Evolutionary conservation across 1,284 basidiomycete species (phyloP).

Genomic region (Leccinum insolens): DNA sequence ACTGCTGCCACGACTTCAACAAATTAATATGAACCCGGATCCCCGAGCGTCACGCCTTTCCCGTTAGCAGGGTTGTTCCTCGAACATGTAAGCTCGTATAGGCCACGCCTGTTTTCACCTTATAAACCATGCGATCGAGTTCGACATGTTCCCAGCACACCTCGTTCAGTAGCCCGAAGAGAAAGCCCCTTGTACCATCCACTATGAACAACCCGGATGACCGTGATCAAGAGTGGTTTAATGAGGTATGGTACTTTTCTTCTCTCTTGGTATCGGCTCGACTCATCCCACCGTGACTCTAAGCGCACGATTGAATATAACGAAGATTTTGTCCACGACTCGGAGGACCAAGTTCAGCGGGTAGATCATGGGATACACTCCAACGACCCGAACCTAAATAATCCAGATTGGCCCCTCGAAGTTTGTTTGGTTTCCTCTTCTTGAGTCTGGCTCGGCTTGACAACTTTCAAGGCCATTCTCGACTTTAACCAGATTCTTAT

Average conservation of each 20-base stretch:
- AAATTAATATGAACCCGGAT: neutral
- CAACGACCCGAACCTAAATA: neutral
- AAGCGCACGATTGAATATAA: neutral
- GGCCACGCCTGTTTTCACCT: neutral
- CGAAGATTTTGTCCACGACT: neutral
- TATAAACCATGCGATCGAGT: constrained; percentile 13
- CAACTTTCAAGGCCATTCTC: constrained; percentile 2
- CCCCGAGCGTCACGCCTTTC: no score
- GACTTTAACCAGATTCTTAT: constrained; percentile 5
- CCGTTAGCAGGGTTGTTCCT: no score
- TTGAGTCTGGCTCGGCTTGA: neutral
- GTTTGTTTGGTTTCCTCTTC: constrained; percentile 5
- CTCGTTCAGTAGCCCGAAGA: neutral
- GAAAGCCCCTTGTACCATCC: neutral
- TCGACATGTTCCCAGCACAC: neutral
- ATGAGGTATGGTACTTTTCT: neutral
- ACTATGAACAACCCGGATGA: neutral
- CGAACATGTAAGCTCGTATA: constrained; percentile 6
- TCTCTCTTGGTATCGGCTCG: neutral
- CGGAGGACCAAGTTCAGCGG: neutral
- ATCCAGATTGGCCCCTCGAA: neutral
- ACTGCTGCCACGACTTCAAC: neutral
- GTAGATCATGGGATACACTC: neutral
- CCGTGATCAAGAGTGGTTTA: neutral
- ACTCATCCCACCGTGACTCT: neutral